These are phyloP conservation scores for Macrolepiota dolichaula DNA, from an alignment of 768 basidiomycete species.

Conservation along the genomic window DNA sequence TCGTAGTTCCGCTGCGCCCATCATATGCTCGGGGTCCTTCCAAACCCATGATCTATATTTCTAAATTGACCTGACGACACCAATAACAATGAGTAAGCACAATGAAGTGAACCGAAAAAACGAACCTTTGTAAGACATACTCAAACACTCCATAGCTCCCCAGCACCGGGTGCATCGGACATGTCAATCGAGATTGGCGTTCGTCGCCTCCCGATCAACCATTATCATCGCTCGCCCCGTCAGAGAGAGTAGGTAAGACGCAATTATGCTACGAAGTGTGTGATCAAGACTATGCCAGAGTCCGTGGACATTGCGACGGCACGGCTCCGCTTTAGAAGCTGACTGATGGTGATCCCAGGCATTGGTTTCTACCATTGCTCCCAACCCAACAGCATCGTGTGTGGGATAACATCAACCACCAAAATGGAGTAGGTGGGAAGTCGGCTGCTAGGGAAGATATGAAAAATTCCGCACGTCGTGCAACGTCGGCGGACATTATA, in stretches of 20 bases:
- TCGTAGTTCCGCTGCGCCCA: conserved; percentile 59
- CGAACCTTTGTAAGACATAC: conserved; percentile 56
- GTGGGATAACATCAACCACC: conserved; percentile 35
- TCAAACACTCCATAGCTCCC: conserved; percentile 57
- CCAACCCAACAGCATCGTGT: conserved; percentile 12
- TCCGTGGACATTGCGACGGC: conserved; percentile 28
- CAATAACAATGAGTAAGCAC: conserved; percentile 2
- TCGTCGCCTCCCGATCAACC: conserved; percentile 40
- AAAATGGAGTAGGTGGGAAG: conserved; percentile 45
- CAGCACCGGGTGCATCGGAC: conserved; percentile 47
- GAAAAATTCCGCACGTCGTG: conserved; percentile 49
- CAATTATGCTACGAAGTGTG: conserved; percentile 21
- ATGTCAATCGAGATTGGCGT: conserved; percentile 67
- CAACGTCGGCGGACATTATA: conserved; percentile 41
- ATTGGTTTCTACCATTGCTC: conserved; percentile 39
- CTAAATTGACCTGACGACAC: conserved; percentile 53
- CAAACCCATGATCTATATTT: conserved; percentile 33
- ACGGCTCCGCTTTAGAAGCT: conserved; percentile 52
- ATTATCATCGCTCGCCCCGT: background rate
- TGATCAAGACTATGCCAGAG: conserved; percentile 43
- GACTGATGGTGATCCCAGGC: conserved; percentile 45
- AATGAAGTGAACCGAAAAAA: background rate
- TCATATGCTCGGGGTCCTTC: conserved; percentile 31
- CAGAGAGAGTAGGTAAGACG: conserved; percentile 18
- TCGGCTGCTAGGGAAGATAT: conserved; percentile 40